phyloP scores from a whole-genome alignment of 2,329 filamentous ascomycete genomes.

The Penicillium sp. region DNA sequence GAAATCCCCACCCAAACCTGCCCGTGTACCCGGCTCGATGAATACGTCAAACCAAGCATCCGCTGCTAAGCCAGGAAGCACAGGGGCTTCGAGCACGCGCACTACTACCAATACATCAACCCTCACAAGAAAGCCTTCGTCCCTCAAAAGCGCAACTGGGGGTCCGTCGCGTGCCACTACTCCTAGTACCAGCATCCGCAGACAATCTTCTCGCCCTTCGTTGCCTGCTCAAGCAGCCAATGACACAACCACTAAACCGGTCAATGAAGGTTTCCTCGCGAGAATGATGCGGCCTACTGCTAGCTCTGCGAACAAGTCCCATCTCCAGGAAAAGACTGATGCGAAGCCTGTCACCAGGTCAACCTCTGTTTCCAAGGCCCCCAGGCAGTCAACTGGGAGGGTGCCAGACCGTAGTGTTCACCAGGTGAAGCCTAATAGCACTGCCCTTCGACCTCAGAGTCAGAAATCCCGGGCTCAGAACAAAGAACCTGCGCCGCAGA shows the following conservation, averaged over 20 bases:
- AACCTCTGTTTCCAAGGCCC: slow-evolving; percentile 16
- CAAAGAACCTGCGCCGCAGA: slow-evolving; percentile 5
- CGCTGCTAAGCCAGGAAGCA: slow-evolving; percentile 26
- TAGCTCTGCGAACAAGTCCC: slow-evolving; percentile 43
- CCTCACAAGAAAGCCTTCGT: slow-evolving; percentile 32
- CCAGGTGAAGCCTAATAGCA: slow-evolving; percentile 14
- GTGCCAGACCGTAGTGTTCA: slow-evolving; percentile 15
- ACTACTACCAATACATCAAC: slow-evolving; percentile 20
- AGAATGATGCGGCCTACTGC: slow-evolving; percentile 47
- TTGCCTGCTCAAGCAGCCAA: slow-evolving; percentile 23
- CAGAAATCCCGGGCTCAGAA: slow-evolving; percentile 16
- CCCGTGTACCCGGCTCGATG: slow-evolving; percentile 35
- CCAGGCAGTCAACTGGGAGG: slow-evolving; percentile 21
- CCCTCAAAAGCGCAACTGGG: slow-evolving; percentile 23
- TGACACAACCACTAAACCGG: slow-evolving; percentile 29
- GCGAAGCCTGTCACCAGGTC: slow-evolving; percentile 32
- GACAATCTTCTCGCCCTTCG: slow-evolving; percentile 28
- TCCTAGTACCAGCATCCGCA: slow-evolving; percentile 22
- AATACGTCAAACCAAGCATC: slow-evolving; percentile 37
- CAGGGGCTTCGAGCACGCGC: slow-evolving; percentile 22
- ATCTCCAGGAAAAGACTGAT: slow-evolving; percentile 42
- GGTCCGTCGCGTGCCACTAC: slow-evolving; percentile 19
- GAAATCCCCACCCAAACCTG: slow-evolving; percentile 35
- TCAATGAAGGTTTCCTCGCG: slow-evolving; percentile 42
- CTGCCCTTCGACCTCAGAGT: slow-evolving; percentile 14